Evolutionary conservation across 495 filamentous ascomycete species (phyloP).

Genomic region (Penicillium paradoxum): DNA sequence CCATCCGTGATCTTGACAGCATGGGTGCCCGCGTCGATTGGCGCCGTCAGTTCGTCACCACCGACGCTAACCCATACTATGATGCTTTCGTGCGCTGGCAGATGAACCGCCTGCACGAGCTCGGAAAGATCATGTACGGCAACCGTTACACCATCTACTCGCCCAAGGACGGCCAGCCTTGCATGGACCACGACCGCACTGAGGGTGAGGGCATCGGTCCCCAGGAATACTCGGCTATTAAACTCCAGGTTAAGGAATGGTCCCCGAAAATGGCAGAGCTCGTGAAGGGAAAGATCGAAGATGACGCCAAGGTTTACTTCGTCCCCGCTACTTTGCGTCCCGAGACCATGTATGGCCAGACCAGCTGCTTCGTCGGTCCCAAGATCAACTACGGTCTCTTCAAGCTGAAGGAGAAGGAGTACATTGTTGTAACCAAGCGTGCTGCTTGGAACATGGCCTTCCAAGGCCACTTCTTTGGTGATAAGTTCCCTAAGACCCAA

Average conservation of each 20-base stretch:
- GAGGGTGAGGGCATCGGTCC: conserved; percentile 86
- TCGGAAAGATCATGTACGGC: conserved; percentile 91
- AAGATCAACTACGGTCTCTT: conserved; percentile 88
- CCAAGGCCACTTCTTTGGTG: conserved; percentile 78
- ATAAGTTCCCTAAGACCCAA: conserved; percentile 62
- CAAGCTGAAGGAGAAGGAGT: conserved; percentile 77
- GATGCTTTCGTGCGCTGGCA: conserved; percentile 96
- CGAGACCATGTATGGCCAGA: conserved; percentile 98
- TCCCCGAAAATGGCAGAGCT: conserved; percentile 60
- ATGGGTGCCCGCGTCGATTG: conserved; percentile 88
- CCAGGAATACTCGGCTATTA: conserved; percentile 90
- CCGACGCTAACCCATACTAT: conserved; percentile 95
- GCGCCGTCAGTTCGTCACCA: conserved; percentile 87
- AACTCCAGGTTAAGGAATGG: conserved; percentile 88
- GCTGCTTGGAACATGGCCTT: conserved; percentile 95
- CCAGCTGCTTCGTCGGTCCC: conserved; percentile 90
- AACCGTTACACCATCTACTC: conserved; percentile 93
- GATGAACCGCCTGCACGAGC: conserved; percentile 86
- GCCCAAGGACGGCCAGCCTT: conserved; percentile 94
- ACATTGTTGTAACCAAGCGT: conserved; percentile 77
- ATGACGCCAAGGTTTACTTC: conserved; percentile 77
- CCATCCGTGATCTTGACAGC: conserved; percentile 73
- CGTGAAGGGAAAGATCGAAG: conserved; percentile 73
- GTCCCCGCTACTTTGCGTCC: conserved; percentile 88
- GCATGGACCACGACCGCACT: conserved; percentile 94